phyloP scores from a whole-genome alignment of 2,329 filamentous ascomycete species.

The Clarireedia sp. region DNA sequence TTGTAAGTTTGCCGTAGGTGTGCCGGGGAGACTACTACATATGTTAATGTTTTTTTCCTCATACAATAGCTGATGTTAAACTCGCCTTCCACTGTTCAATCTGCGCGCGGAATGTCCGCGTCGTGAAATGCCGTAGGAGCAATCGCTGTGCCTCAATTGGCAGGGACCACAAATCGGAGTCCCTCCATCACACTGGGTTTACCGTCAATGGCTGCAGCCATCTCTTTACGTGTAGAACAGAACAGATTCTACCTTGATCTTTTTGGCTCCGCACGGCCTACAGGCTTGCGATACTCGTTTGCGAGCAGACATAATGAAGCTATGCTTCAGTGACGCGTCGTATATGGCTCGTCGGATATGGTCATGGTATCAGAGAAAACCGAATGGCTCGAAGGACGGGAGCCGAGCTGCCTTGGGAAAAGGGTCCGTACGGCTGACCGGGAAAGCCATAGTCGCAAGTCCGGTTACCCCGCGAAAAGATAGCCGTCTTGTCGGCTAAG shows the following conservation, averaged over 20 bases:
- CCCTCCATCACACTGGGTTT: constrained; percentile 24
- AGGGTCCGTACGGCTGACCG: too few relatives aligned
- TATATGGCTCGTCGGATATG: too few relatives aligned
- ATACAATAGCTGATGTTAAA: not conserved
- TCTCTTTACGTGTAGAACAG: not conserved
- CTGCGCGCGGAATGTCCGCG: constrained; percentile 11
- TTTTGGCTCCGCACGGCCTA: constrained; percentile 22
- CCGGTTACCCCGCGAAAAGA: too few relatives aligned
- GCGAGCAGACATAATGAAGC: constrained; percentile 8
- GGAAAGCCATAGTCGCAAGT: too few relatives aligned
- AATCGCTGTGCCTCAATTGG: constrained; percentile 18
- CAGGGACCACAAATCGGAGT: constrained; percentile 23
- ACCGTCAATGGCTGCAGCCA: constrained; percentile 1
- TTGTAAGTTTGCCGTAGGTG: not conserved
- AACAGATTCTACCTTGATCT: constrained; percentile 21
- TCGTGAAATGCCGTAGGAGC: constrained; percentile 25
- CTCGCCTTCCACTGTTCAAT: constrained; percentile 14
- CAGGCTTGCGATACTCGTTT: constrained; percentile 28
- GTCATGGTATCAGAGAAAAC: too few relatives aligned
- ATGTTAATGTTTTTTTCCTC: not conserved
- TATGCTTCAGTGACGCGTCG: not conserved
- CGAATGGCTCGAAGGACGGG: too few relatives aligned
- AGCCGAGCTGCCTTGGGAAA: too few relatives aligned
- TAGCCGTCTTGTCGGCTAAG: too few relatives aligned
- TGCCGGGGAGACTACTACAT: not conserved